phyloP scores from a whole-genome alignment of 202 grass and related monocot species.

The Brachypodium distachyon region DNA sequence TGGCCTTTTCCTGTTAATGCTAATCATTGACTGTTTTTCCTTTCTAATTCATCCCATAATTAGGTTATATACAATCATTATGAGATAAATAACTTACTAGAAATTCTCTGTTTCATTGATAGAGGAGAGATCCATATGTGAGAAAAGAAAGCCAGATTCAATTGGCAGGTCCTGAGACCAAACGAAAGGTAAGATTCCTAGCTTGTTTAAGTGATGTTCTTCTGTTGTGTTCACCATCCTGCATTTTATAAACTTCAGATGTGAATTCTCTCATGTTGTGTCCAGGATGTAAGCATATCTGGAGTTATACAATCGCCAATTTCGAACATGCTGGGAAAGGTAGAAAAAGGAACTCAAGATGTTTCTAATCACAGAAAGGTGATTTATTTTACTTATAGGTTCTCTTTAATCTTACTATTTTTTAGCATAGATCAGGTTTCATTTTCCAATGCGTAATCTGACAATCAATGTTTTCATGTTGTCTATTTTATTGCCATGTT shows the following conservation, averaged over 20 bases:
- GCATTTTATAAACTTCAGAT: background rate
- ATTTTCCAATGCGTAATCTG: slow-evolving; percentile 1
- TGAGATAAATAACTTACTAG: slow-evolving; percentile 14
- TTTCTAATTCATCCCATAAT: background rate
- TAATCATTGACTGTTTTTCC: slow-evolving; percentile 5
- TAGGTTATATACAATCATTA: background rate
- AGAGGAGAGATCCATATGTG: slow-evolving; percentile 59
- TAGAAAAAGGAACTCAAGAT: slow-evolving; percentile 46
- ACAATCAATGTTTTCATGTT: slow-evolving; percentile 9
- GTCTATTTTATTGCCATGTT: slow-evolving; percentile 11
- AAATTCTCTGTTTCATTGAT: slow-evolving; percentile 75
- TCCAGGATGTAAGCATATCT: slow-evolving; percentile 68
- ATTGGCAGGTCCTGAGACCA: slow-evolving; percentile 53
- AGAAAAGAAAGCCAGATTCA: slow-evolving; percentile 67
- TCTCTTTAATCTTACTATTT: slow-evolving; percentile 2
- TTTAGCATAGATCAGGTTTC: background rate
- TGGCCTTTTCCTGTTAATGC: slow-evolving; percentile 5
- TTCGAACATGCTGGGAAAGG: slow-evolving; percentile 71
- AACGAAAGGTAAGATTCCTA: slow-evolving; percentile 76
- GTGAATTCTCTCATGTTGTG: slow-evolving; percentile 6
- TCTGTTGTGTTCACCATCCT: background rate
- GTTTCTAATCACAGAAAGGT: slow-evolving; percentile 85
- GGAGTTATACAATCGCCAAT: slow-evolving; percentile 68
- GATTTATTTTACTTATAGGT: slow-evolving; percentile 5
- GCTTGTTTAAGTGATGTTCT: slow-evolving; percentile 3